phyloP scores from a whole-genome alignment of 2,329 filamentous ascomycete species.

The Coniochaeta sp. region DNA sequence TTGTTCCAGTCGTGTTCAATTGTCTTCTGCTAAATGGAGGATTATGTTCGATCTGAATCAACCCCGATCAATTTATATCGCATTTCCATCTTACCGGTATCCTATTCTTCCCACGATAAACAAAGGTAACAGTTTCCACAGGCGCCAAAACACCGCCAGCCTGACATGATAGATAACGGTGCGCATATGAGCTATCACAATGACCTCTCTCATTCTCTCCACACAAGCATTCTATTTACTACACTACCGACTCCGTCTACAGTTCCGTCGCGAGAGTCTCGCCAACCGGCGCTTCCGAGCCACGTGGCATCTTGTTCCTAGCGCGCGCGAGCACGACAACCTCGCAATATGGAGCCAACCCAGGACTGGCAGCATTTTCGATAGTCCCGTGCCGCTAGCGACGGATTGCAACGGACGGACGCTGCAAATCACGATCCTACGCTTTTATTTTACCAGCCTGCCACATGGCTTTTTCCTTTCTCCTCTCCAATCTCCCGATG shows the following conservation, averaged over 20 bases:
- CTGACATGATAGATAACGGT: background rate
- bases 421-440: background rate
- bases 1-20: too few relatives aligned
- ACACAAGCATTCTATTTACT: background rate
- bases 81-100: too few relatives aligned
- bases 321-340: background rate
- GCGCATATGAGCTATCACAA: background rate
- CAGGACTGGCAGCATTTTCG: background rate
- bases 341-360: background rate
- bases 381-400: background rate
- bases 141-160: too few relatives aligned
- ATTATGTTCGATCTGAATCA: too few relatives aligned
- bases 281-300: background rate
- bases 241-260: too few relatives aligned
- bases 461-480: slow-evolving; percentile 2
- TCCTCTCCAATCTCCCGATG: background rate
- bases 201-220: background rate
- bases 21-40: too few relatives aligned
- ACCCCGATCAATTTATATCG: too few relatives aligned
- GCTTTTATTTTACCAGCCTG: too few relatives aligned
- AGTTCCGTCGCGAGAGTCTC: background rate
- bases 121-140: too few relatives aligned
- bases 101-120: too few relatives aligned
- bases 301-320: background rate
- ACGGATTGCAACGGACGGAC: background rate